Evolutionary conservation across 2,329 filamentous ascomycete species (phyloP).

Genomic region (Exophiala oligosperma): DNA sequence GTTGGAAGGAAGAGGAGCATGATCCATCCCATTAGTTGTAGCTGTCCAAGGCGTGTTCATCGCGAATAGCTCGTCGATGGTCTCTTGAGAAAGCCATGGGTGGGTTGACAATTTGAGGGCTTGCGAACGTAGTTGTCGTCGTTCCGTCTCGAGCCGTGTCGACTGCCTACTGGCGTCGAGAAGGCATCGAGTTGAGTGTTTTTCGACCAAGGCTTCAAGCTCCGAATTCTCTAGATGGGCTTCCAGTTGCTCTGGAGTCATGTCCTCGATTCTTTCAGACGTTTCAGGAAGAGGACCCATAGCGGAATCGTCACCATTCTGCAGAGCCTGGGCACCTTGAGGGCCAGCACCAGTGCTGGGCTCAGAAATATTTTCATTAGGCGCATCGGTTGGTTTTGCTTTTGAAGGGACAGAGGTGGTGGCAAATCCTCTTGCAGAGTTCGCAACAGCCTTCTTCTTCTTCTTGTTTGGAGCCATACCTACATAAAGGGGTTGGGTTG

Average conservation of each 20-base stretch:
- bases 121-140: constrained; percentile 75
- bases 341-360: neutral
- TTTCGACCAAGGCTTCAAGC: constrained; percentile 83
- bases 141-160: constrained; percentile 78
- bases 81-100: constrained; percentile 78
- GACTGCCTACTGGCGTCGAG: constrained; percentile 77
- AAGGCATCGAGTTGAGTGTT: constrained; percentile 73
- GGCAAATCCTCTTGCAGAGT: constrained; percentile 88
- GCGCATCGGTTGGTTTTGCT: constrained; percentile 54
- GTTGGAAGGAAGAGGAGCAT: neutral
- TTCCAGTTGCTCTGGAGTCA: constrained; percentile 87
- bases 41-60: constrained; percentile 55
- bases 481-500: no score
- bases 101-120: constrained; percentile 69
- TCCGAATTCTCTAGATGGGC: constrained; percentile 86
- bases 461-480: constrained; percentile 69
- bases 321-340: neutral
- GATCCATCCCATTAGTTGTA: constrained; percentile 56
- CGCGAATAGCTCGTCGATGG: constrained; percentile 75
- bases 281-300: neutral
- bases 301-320: neutral
- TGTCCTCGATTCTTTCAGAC: constrained; percentile 40
- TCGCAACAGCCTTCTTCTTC: constrained; percentile 86
- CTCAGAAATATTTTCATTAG: constrained; percentile 20
- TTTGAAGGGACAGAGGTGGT: constrained; percentile 91